phyloP scores from a whole-genome alignment of 78 protist species.

The Planoprotostelium fungivorum region DNA sequence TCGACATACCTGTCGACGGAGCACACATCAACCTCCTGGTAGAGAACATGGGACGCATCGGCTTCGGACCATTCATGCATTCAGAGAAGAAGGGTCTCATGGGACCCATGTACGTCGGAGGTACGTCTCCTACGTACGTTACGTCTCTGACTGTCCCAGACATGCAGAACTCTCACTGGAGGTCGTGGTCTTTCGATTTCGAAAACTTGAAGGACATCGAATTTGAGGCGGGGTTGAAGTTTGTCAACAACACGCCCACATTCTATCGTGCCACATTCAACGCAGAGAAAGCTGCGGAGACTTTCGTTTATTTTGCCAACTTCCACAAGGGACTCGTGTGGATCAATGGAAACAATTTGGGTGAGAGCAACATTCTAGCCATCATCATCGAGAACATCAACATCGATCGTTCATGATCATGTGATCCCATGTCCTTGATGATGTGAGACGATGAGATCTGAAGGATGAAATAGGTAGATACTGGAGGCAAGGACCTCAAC shows the following conservation, averaged over 20 bases:
- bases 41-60: background rate
- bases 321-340: background rate
- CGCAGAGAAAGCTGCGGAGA: background rate
- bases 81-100: background rate
- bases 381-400: no score
- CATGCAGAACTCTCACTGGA: background rate
- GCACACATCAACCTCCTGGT: background rate
- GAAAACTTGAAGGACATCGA: background rate
- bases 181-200: background rate
- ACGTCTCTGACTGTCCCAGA: no score
- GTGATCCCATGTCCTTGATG: no score
- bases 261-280: background rate
- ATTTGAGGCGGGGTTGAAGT: background rate
- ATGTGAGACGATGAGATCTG: no score
- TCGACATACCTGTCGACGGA: background rate
- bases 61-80: background rate
- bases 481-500: no score
- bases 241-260: background rate
- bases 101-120: background rate
- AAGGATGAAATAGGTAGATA: no score
- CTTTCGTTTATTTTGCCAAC: background rate
- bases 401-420: no score
- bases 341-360: background rate
- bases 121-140: no score
- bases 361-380: no score